These are phyloP conservation scores for Sporothrix protearum DNA, from an alignment of 2,329 filamentous ascomycete genomes.

Conservation along the genomic window DNA sequence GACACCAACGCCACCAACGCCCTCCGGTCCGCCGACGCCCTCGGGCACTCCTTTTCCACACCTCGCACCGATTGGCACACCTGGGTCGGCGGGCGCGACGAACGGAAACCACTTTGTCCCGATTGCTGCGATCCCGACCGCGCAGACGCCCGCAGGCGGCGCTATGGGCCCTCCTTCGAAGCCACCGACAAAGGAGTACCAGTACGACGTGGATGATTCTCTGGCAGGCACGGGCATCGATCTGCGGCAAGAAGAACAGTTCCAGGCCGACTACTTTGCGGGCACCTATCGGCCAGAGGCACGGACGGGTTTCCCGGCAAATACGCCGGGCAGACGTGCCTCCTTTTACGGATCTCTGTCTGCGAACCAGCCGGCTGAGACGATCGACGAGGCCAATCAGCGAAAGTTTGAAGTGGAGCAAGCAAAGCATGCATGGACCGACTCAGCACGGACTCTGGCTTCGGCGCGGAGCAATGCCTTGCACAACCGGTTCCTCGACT, in stretches of 20 bases:
- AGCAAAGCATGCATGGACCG: constrained; percentile 62
- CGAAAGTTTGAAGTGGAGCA: constrained; percentile 64
- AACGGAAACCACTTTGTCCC: constrained; percentile 23
- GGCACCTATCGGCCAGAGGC: constrained; percentile 43
- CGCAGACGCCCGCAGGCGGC: constrained; percentile 34
- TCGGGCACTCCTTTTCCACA: constrained; percentile 23
- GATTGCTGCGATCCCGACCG: constrained; percentile 9
- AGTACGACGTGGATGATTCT: constrained; percentile 78
- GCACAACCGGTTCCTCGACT: constrained; percentile 67
- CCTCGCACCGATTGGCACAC: not conserved
- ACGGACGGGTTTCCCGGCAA: constrained; percentile 53
- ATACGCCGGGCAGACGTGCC: constrained; percentile 52
- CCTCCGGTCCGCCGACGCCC: constrained; percentile 23
- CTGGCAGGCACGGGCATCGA: constrained; percentile 82
- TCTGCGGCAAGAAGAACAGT: constrained; percentile 80
- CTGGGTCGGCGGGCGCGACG: not conserved
- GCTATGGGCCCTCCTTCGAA: constrained; percentile 59
- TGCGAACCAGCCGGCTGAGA: constrained; percentile 60
- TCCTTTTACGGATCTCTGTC: constrained; percentile 63
- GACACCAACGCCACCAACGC: constrained; percentile 24
- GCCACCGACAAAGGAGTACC: constrained; percentile 58
- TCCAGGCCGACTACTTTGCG: constrained; percentile 65
- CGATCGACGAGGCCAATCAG: constrained; percentile 47
- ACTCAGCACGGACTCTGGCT: constrained; percentile 59
- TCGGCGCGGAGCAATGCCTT: constrained; percentile 65